Base-by-base conservation (phyloP, 1,139 yeast species). In the Taiozyma sp. region DNA sequence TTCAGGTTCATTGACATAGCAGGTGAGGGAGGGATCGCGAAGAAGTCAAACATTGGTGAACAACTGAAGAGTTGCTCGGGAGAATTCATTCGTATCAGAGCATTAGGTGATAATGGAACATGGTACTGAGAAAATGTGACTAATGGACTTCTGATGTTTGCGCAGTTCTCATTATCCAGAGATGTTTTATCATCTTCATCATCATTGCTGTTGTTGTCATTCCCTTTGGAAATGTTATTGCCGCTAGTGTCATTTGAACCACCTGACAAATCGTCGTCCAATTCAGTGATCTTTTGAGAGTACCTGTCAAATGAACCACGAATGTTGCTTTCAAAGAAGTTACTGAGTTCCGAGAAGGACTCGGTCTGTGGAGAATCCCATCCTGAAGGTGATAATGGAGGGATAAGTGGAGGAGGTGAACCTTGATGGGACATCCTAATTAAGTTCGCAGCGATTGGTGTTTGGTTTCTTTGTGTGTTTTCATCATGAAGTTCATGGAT, bases 1-100 rank as follows among this genome's bases (percentile, higher is more conserved):
- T 61, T 55, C 7, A 60, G 41, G 19, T 56, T 47, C 48, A 56
- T 29, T 57, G 71, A 54, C 62, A 71, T 52, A 40, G 19, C 29
- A 22, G 11, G 30, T 24, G 43, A 14, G 3, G 30, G 43, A 21
- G 44, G 34, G n/a, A 42, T 26, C 6, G 32, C 19, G 3, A 13
- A 13, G 28, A 42, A 42, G 26, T 42, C 44, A 42, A 28, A 42
- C 22, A 42, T 21, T n/a, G 35, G 44, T 16, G 44, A 42, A 9
- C 16, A 11, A 29, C 44, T 16, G 21, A 42, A 42, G 10, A 42
- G 22, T 32, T 30, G 21, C 5, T 32, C 40, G 37, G 48, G 14
- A 35, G 37, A 24, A 24, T n/a, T 40, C 30, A 40, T 24, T 9
- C 24, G 28, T 19, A 40, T 14, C 9, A 40, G 43, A 7, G 43